phyloP scores from a whole-genome alignment of 2,329 filamentous ascomycete genomes.

The Colletotrichum ledebouriae region DNA sequence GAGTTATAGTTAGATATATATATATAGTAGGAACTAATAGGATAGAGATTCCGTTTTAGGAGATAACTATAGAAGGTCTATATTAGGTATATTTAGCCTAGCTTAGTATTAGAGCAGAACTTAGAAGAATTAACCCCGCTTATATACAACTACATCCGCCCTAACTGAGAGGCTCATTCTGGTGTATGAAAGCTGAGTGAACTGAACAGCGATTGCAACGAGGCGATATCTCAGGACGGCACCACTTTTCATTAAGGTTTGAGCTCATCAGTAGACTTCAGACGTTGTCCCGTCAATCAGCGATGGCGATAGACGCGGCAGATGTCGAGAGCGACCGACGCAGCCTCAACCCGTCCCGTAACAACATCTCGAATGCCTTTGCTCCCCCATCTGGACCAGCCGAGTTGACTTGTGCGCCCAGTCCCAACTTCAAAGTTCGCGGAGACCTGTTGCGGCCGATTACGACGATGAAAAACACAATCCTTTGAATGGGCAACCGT shows the following conservation, averaged over 20 bases:
- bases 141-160: too few relatives aligned
- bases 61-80: too few relatives aligned
- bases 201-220: constrained; percentile 2
- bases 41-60: too few relatives aligned
- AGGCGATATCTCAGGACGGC: constrained; percentile 14
- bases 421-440: background rate
- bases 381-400: too few relatives aligned
- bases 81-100: too few relatives aligned
- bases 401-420: constrained; percentile 18
- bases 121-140: too few relatives aligned
- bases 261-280: constrained; percentile 13
- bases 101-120: too few relatives aligned
- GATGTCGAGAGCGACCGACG: background rate
- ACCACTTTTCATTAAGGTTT: background rate
- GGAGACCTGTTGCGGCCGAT: background rate
- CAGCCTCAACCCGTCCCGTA: constrained; percentile 8
- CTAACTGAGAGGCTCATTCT: too few relatives aligned
- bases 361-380: constrained; percentile 1
- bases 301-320: constrained; percentile 11
- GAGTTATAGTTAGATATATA: too few relatives aligned
- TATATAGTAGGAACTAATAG: too few relatives aligned
- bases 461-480: constrained; percentile 12
- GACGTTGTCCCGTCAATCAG: constrained; percentile 11
- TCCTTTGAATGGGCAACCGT: constrained; percentile 4
- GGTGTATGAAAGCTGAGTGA: constrained; percentile 10